Evolutionary conservation across 345 rosid genomes (phyloP), one percentile per base, ranked within the genome.

Genomic region (Gossypium mustelinum): DNA sequence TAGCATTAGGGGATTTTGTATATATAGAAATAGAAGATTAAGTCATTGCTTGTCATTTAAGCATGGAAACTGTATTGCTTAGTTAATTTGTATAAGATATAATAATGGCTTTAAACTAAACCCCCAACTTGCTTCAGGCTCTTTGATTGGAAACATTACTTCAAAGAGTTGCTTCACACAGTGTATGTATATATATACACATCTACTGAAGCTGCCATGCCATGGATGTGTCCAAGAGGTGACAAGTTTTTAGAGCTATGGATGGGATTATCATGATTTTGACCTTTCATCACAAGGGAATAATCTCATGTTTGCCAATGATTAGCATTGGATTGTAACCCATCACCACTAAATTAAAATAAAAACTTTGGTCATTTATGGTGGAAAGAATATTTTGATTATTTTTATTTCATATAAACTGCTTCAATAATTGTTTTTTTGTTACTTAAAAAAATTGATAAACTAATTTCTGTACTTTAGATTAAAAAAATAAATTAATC

Each of bases 31-130:
- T 34, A 34, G 6, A 34, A 34, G 39, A 4, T 34, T 34, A 34
- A 76, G 76, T 51, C 79, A 59, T 87, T 85, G 81, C 85, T 78
- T 81, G 77, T 74, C 69, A 73, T 68, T 76, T 68, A 79, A 78
- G 83, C 77, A 85, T 51, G 56, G 34, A 16, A 8, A 47, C 17
- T 43, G 14, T 57, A 68, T 50, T 70, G 29, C 65, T 27, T 68
- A 14, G 9, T 25, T 55, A 62, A 50, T 65, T 68, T 75, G 56
- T 43, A 67, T 65, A 73, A 73, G 48, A 62, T 65, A 76, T 65
- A 76, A 62, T 69, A 75, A 66, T 57, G 52, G 20, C 63, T 41
- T 72, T 62, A 27, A 12, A 63, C 44, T 22, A 63, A 24, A 63
- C 52, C 72, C 48, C 43, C 77, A 72, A 25, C 24, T 76, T 59